A percentile compares a stretch with the other conserved stretches of the same genome.
phyloP scores from a whole-genome alignment of 1,139 yeast species.

The Kazachstania sp. region DNA sequence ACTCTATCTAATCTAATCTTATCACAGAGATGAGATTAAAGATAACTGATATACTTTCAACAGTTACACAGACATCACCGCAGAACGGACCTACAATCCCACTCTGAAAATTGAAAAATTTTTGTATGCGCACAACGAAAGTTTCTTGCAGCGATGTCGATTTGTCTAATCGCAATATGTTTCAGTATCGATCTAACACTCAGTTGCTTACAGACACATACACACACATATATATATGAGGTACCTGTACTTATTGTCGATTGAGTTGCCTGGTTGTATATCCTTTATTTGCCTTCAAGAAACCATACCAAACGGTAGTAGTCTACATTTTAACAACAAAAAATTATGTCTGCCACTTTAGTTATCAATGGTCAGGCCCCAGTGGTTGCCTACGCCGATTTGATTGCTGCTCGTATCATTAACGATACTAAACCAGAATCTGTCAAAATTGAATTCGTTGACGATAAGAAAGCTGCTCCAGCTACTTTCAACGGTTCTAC shows the following conservation, averaged over 20 bases:
- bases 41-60: background rate
- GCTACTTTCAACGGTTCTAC: slow-evolving; percentile 30
- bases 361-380: slow-evolving; percentile 83
- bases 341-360: slow-evolving; percentile 32
- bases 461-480: slow-evolving; percentile 46
- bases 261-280: background rate
- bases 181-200: no score
- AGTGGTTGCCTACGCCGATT: slow-evolving; percentile 66
- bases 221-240: background rate
- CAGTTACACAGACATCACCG: background rate
- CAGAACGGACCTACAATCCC: background rate
- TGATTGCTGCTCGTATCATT: slow-evolving; percentile 69
- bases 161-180: no score
- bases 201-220: no score
- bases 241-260: background rate
- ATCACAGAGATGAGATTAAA: no score
- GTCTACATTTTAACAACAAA: background rate
- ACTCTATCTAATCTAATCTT: no score
- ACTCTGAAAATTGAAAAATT: background rate
- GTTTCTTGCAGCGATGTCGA: no score
- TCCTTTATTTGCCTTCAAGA: background rate
- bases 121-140: no score
- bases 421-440: slow-evolving; percentile 47
- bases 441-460: slow-evolving; percentile 57
- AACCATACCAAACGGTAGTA: background rate